A percentile compares a stretch with the other conserved stretches of the same genome.
phyloP scores from a whole-genome alignment of 805 yeast species.

The Candida multigemmis region DNA sequence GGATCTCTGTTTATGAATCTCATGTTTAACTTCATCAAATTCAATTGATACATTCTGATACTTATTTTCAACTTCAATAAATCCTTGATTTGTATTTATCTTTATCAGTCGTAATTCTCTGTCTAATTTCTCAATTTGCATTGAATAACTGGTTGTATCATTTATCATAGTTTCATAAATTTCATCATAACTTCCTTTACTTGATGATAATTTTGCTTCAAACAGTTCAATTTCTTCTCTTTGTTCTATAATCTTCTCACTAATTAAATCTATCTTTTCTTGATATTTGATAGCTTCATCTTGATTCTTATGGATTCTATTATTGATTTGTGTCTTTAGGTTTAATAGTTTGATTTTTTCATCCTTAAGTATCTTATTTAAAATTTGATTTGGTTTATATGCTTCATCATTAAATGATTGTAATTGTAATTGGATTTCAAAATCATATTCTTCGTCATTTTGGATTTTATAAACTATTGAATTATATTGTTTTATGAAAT shows the following conservation, averaged over 20 bases:
- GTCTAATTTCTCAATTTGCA: conserved; percentile 60
- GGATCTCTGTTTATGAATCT: conserved; percentile 38
- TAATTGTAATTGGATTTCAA: conserved; percentile 28
- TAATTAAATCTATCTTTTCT: conserved; percentile 47
- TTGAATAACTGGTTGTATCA: conserved; percentile 43
- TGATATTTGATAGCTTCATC: conserved; percentile 52
- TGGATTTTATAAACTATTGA: conserved; percentile 39
- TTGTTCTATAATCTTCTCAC: conserved; percentile 48
- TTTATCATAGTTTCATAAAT: conserved; percentile 45
- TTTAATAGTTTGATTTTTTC: conserved; percentile 33
- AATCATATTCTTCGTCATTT: conserved; percentile 13
- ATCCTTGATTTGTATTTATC: conserved; percentile 39
- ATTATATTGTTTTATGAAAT: conserved; percentile 48
- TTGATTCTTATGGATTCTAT: conserved; percentile 38
- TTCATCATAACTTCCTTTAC: conserved; percentile 47
- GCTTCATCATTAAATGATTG: conserved; percentile 5
- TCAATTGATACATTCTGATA: conserved; percentile 45
- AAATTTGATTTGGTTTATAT: conserved; percentile 19
- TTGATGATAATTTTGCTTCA: conserved; percentile 45
- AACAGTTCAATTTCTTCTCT: conserved; percentile 47
- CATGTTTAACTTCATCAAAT: conserved; percentile 39
- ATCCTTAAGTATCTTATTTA: conserved; percentile 37
- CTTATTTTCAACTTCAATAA: conserved; percentile 35
- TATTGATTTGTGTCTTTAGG: conserved; percentile 24
- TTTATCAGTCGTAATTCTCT: conserved; percentile 44